Evolutionary conservation across 2,329 filamentous ascomycete genomes (phyloP), one percentile per base, ranked within the genome.

Genomic region (Fusarium palustre): DNA sequence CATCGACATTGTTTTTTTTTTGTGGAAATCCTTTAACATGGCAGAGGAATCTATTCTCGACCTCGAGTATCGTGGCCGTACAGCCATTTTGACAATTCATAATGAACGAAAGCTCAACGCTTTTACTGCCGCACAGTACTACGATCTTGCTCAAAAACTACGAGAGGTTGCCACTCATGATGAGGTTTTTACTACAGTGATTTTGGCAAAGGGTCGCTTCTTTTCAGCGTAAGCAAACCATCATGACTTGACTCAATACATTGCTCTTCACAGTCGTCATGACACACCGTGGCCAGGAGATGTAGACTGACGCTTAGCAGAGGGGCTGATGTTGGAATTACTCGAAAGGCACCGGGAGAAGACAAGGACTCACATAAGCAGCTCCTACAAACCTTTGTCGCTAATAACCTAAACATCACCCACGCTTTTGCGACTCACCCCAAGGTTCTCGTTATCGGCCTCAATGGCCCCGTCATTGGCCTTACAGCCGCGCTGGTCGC

Each of bases 401-500:
- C 91, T 71, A 91, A 92, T 85, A 98, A 98, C 84, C 87, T 97
- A 59, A 92, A 97, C 85, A 87, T 93, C 74, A 96, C 94, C 3
- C 91, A 93, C 74, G 91, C 93, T 73, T 97, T 98, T 83, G 94
- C 96, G 84, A 90, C 90, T 16, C 96, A 98, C 81, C 92, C 94
- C 74, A 97, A 98, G 83, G 92, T 98, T 80, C 91, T 98, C 25
- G 87, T 98, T 64, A 90, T 91, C 0, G 96, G 93, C 0, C 90
- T 98, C 70, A 98, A 98, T 81, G 96, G 95, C 5, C 96, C 96
- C 8, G 94, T 90, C 13, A 86, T 99, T 55, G 96, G 96, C 8
- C 90, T 98, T 33, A 92, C 91, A 3, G 96, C 95, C 1, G 94
- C 95, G 0, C 81, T 98, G 1, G 84, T 93, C 60, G 90, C 90